Evolutionary conservation across 2,329 filamentous ascomycete genomes (phyloP).

Genomic region (Helotiales sp.): DNA sequence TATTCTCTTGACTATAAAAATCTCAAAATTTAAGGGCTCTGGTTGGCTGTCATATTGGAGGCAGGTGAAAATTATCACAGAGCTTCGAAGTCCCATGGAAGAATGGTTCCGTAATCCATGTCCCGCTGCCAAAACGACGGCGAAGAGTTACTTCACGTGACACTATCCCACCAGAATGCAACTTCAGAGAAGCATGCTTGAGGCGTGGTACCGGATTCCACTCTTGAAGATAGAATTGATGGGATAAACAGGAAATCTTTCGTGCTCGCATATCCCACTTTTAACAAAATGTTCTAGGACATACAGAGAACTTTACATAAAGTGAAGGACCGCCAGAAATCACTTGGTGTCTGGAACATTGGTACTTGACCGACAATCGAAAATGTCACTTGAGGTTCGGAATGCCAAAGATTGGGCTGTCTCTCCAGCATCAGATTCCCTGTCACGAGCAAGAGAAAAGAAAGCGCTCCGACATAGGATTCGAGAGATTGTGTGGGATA

Average conservation of each 20-base stretch:
- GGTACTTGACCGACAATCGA: background rate
- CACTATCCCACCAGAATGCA: too few relatives aligned
- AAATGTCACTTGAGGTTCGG: background rate
- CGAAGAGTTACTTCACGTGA: background rate
- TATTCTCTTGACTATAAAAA: background rate
- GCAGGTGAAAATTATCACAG: background rate
- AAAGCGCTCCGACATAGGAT: slow-evolving; percentile 20
- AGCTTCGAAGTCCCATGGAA: background rate
- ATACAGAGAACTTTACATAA: background rate
- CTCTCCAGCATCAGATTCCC: background rate
- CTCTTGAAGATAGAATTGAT: background rate
- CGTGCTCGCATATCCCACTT: background rate
- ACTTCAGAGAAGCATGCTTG: too few relatives aligned
- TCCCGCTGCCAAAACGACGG: background rate
- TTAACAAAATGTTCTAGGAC: background rate
- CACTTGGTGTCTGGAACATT: too few relatives aligned
- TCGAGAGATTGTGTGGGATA: slow-evolving; percentile 42
- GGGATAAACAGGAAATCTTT: background rate
- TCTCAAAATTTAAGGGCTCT: background rate
- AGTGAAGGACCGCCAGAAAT: background rate
- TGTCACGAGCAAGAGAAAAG: slow-evolving; percentile 3
- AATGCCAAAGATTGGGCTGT: background rate
- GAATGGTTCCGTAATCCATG: background rate
- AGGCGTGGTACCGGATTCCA: background rate
- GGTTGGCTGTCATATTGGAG: background rate